Conservation (phyloP, 2,329 filamentous ascomycete genomes). For the Stachybotrys elegans region DNA sequence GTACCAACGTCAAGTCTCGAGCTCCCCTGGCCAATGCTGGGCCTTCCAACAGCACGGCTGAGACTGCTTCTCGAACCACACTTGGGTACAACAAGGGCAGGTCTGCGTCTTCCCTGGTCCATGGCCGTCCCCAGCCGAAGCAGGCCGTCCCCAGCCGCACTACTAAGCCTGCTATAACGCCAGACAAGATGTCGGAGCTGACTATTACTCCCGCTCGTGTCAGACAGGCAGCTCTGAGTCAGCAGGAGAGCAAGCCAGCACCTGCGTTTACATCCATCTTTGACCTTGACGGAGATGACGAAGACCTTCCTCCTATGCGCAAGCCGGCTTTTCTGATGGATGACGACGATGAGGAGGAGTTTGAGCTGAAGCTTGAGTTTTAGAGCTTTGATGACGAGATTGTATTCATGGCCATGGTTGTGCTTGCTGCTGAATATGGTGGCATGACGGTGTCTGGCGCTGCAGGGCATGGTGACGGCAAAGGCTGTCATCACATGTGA, state of each 20-base stretch:
- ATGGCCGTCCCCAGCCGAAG: slow-evolving; percentile 16
- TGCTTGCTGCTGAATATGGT: too few species aligned
- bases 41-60: slow-evolving; percentile 54
- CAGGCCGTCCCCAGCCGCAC: slow-evolving; percentile 9
- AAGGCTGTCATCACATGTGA: too few species aligned
- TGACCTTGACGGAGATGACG: slow-evolving; percentile 41
- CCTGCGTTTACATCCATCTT: slow-evolving; percentile 57
- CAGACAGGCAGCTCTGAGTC: slow-evolving; percentile 16
- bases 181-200: slow-evolving; percentile 18
- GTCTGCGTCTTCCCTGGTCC: slow-evolving; percentile 42
- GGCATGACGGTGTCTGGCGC: too few species aligned
- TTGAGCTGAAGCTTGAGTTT: slow-evolving; percentile 45
- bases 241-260: slow-evolving; percentile 23
- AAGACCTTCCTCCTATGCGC: slow-evolving; percentile 24
- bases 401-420: too few species aligned
- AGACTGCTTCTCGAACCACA: slow-evolving; percentile 70
- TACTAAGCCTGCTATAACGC: slow-evolving; percentile 10
- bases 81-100: slow-evolving; percentile 82
- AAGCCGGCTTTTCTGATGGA: slow-evolving; percentile 14
- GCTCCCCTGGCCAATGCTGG: slow-evolving; percentile 39
- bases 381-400: slow-evolving; percentile 20
- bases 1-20: slow-evolving; percentile 26
- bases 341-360: slow-evolving; percentile 49
- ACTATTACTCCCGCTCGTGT: slow-evolving; percentile 44
- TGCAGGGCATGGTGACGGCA: too few species aligned